Evolutionary conservation across 176 grass and related monocot genomes (phyloP).

Genomic region (Carex cristatella): DNA sequence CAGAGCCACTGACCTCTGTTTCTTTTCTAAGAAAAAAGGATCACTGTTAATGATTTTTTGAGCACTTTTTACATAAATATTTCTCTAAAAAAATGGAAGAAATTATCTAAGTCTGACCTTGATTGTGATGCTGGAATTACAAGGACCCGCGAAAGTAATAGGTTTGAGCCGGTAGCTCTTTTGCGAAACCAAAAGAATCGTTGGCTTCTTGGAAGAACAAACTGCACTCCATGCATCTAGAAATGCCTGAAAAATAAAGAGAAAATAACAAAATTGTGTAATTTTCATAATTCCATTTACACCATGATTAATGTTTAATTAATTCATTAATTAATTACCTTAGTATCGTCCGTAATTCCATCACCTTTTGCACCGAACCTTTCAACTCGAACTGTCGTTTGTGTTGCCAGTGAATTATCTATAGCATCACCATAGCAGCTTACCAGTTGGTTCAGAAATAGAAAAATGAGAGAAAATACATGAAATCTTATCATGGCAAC

Average conservation of each 20-base stretch:
- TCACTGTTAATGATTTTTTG: not conserved
- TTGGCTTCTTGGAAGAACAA: conserved; percentile 43
- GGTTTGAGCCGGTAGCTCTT: conserved; percentile 41
- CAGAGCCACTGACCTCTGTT: no score
- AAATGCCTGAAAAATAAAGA: conserved; percentile 39
- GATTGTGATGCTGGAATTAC: conserved; percentile 35
- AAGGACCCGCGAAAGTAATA: conserved; percentile 46
- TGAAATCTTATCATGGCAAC: not conserved
- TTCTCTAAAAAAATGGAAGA: not conserved
- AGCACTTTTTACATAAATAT: not conserved
- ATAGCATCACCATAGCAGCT: not conserved
- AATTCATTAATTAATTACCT: conserved; percentile 23
- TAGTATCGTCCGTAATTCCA: conserved; percentile 43
- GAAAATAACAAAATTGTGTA: conserved; percentile 1
- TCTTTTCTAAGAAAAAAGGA: no score
- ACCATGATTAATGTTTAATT: not conserved
- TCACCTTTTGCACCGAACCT: conserved; percentile 45
- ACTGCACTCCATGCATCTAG: conserved; percentile 29
- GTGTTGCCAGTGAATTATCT: conserved; percentile 14
- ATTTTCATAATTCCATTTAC: conserved; percentile 6
- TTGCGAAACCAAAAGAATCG: conserved; percentile 29
- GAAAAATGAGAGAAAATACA: not conserved
- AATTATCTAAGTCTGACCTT: conserved; percentile 33
- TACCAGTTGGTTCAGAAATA: conserved; percentile 8
- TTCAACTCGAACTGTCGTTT: conserved; percentile 27